Base-by-base conservation (phyloP, 108 stramenopile genomes). In the Nitzschia putrida region DNA sequence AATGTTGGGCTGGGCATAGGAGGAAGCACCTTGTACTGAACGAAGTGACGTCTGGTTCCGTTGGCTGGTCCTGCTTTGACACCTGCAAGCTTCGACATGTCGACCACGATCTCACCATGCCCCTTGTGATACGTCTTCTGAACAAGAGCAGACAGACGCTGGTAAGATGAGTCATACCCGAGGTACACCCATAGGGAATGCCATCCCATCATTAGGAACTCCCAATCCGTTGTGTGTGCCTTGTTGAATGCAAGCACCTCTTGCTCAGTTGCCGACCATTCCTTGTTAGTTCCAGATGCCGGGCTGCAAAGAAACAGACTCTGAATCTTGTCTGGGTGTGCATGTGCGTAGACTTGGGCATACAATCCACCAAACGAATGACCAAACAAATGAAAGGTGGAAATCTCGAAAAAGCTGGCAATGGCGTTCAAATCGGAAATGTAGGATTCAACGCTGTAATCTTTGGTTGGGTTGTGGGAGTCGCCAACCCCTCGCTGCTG, bases 391-490 rank as follows among this genome's bases (percentile, higher is more conserved):
- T 49, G 47, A 49, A 49, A 49, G 47, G 47, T 4, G 47, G 47
- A 49, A 18, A 49, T 49, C 47, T 49, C 47, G 6, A 49, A 49
- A 49, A 2, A 2, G 18, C 6, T 49, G 2, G 47, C 47, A 49
- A 49, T 49, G 47, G 47, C 47, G 18, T 49, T 6, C 47, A 49
- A 49, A 49, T 49, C 47, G 47, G 14, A 16, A 49, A 49, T 49
- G 47, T 49, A 6, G 47, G n/a, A 16, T 49, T 49, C n/a, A 16
- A 49, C 6, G 18, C 47, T 49, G 6, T 49, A 49, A 18, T 49
- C 47, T 3, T 18, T 16, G 18, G 47, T 49, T 2, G 47, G 47
- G 18, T 49, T 49, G 18, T 4, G n/a, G 47, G 47, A 49, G 3
- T 49, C n/a, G 6, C 47, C 47, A 18, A 18, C 6, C 18, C 47